Conservation (phyloP, 345 rosid species). For the Citrus unshiu region DNA sequence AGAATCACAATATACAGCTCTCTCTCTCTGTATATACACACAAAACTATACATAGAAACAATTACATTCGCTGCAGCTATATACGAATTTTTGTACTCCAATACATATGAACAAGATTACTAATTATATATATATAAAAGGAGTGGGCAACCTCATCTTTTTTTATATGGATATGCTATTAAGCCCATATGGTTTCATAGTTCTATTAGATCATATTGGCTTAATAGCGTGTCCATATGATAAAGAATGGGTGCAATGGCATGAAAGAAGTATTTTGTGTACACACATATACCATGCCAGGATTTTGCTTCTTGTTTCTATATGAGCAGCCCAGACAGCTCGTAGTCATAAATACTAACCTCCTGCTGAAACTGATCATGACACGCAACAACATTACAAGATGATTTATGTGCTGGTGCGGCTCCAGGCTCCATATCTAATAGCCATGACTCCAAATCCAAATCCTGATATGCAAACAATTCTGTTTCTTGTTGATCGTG, state of each 20-base stretch:
- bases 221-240: no score
- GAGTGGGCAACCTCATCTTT: no score
- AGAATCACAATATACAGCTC: neutral
- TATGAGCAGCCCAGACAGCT: conserved; percentile 15
- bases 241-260: no score
- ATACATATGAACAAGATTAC: neutral
- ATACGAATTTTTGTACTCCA: neutral
- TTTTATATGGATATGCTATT: no score
- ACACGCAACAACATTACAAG: neutral
- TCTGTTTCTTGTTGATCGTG: neutral
- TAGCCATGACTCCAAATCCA: conserved; percentile 26
- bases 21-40: neutral
- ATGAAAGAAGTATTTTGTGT: no score
- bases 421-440: neutral
- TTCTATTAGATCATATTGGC: no score
- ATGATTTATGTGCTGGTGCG: neutral
- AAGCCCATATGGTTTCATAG: no score
- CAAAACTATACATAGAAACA: neutral
- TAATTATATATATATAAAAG: neutral
- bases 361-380: conserved; percentile 3
- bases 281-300: neutral
- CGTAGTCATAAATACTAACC: conserved; percentile 29
- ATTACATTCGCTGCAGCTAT: neutral
- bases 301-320: neutral
- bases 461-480: conserved; percentile 5